phyloP scores from a whole-genome alignment of 768 basidiomycete species.

The Trametes sanguinea region DNA sequence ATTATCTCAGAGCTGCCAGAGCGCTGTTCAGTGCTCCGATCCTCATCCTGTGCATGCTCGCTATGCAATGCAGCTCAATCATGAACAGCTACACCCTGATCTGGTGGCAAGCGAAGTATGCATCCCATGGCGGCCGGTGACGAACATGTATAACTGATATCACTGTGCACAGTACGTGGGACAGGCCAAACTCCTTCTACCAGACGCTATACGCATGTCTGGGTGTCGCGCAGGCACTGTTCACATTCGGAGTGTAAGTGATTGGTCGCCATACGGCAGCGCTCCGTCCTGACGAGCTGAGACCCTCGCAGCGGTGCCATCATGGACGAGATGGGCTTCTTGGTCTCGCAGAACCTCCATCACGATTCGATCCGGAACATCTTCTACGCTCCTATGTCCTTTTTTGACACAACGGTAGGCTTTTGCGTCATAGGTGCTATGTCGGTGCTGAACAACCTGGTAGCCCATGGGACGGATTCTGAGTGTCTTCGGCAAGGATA shows the following conservation, averaged over 20 bases:
- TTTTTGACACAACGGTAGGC: constrained; percentile 69
- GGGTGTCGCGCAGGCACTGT: constrained; percentile 57
- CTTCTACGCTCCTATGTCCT: constrained; percentile 73
- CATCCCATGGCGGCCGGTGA: not conserved
- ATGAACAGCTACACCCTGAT: constrained; percentile 68
- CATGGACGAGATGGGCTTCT: constrained; percentile 58
- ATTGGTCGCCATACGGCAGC: constrained; percentile 1
- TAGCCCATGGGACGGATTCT: constrained; percentile 60
- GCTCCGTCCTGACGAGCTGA: not conserved
- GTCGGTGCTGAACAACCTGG: not conserved
- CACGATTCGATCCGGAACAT: constrained; percentile 54
- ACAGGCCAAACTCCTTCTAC: constrained; percentile 57
- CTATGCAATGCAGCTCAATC: constrained; percentile 65
- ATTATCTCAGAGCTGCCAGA: constrained; percentile 59
- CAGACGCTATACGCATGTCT: constrained; percentile 64
- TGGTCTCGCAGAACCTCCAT: constrained; percentile 66
- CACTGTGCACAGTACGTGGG: constrained; percentile 40
- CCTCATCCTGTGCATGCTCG: constrained; percentile 48
- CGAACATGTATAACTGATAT: not conserved
- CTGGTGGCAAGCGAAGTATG: constrained; percentile 70
- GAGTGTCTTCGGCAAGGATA: constrained; percentile 65
- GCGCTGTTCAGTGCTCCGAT: constrained; percentile 52
- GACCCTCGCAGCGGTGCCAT: constrained; percentile 44
- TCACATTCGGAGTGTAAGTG: constrained; percentile 59
- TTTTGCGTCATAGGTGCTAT: not conserved